Evolutionary conservation across 768 basidiomycete species (phyloP).

Genomic region (Boletus pseudo-olivaceus): DNA sequence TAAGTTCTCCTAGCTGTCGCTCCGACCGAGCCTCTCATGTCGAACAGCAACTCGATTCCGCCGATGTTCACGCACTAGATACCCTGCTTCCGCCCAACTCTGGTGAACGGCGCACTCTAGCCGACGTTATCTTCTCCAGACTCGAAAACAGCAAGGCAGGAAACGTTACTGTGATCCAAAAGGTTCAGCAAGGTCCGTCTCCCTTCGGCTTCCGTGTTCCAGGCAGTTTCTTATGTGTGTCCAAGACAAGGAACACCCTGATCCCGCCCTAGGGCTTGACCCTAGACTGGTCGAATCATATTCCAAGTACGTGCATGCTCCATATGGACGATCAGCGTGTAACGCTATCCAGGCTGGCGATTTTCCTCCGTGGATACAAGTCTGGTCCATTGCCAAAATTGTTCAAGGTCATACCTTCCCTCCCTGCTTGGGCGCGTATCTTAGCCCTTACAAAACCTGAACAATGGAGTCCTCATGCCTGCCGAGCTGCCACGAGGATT

Average conservation of each 20-base stretch:
- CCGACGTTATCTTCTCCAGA: constrained; percentile 96
- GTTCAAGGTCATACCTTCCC: constrained; percentile 96
- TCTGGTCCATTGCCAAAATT: constrained; percentile 94
- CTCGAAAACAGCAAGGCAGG: constrained; percentile 64
- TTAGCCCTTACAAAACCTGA: constrained; percentile 90
- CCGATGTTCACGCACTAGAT: constrained; percentile 84
- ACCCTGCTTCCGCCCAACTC: constrained; percentile 71
- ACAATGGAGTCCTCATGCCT: constrained; percentile 94
- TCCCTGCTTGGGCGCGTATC: constrained; percentile 94
- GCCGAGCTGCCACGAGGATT: constrained; percentile 88
- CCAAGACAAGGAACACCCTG: constrained; percentile 52
- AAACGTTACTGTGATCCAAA: constrained; percentile 53
- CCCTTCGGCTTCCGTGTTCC: not conserved
- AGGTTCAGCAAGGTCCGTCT: constrained; percentile 53
- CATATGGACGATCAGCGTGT: not conserved
- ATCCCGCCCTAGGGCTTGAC: constrained; percentile 86
- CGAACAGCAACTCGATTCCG: constrained; percentile 81
- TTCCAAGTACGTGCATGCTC: constrained; percentile 66
- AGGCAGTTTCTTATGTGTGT: constrained; percentile 4
- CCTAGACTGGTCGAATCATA: constrained; percentile 92
- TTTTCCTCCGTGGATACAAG: constrained; percentile 82
- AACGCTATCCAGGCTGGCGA: constrained; percentile 62
- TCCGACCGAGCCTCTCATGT: constrained; percentile 3
- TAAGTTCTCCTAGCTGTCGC: constrained; percentile 32
- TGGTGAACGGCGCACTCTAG: constrained; percentile 78